phyloP scores from a whole-genome alignment of 108 stramenopile species.

The Cyclotella distinguenda region DNA sequence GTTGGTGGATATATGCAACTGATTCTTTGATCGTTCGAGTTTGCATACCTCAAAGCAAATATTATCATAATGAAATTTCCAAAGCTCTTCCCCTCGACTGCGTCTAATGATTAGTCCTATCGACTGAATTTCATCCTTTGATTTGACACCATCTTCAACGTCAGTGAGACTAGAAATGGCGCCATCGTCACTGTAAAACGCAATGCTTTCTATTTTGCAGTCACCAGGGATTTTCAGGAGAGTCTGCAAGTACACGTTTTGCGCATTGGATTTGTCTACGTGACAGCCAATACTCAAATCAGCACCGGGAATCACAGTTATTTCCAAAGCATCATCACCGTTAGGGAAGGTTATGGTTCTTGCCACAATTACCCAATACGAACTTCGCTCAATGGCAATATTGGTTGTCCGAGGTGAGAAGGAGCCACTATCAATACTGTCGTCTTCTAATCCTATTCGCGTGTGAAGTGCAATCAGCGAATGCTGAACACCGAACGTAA shows the following conservation, averaged over 20 bases:
- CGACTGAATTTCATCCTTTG: slow-evolving; percentile 64
- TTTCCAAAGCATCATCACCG: slow-evolving; percentile 31
- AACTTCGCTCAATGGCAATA: slow-evolving; percentile 16
- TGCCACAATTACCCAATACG: slow-evolving; percentile 63
- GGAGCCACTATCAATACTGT: slow-evolving; percentile 16
- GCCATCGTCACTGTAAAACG: slow-evolving; percentile 79
- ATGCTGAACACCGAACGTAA: slow-evolving; percentile 29
- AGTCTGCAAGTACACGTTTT: slow-evolving; percentile 48
- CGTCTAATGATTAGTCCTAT: slow-evolving; percentile 52
- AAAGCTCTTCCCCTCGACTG: slow-evolving; percentile 44
- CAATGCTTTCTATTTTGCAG: slow-evolving; percentile 39
- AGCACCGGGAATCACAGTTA: slow-evolving; percentile 54
- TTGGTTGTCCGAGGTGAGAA: slow-evolving; percentile 29
- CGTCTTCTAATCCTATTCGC: slow-evolving; percentile 45
- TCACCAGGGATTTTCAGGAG: slow-evolving; percentile 19
- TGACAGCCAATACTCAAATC: slow-evolving; percentile 6
- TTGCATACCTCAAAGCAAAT: slow-evolving; percentile 48
- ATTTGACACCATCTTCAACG: slow-evolving; percentile 38
- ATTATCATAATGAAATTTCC: slow-evolving; percentile 57
- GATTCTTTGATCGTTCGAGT: slow-evolving; percentile 6
- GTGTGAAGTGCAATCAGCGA: slow-evolving; percentile 50
- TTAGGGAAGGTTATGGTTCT: slow-evolving; percentile 20
- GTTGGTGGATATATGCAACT: slow-evolving; percentile 9
- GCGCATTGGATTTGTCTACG: neutral
- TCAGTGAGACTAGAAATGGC: slow-evolving; percentile 63